phyloP scores from a whole-genome alignment of 257 asterid species.

The Nicotiana undulata region DNA sequence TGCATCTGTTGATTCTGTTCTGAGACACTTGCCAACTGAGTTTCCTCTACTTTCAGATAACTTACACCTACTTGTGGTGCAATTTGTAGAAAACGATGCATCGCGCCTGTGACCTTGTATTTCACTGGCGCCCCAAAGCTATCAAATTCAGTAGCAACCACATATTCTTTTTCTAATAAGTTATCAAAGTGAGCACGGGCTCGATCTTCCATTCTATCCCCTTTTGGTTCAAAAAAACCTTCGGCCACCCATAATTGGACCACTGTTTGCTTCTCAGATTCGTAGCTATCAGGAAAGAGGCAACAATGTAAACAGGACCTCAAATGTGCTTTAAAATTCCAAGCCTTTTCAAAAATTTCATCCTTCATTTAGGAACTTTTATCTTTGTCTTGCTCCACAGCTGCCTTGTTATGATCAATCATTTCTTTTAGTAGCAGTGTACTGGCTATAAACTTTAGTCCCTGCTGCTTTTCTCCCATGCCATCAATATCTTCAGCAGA shows the following conservation, averaged over 20 bases:
- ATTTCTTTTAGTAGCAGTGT: no score
- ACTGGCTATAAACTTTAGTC: no score
- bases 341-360: not conserved
- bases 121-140: not conserved
- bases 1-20: slow-evolving; percentile 7
- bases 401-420: no score
- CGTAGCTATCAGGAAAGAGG: slow-evolving; percentile 10
- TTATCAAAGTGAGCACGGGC: slow-evolving; percentile 21
- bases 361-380: not conserved
- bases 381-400: not conserved
- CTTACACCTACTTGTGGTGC: not conserved
- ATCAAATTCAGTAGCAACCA: slow-evolving; percentile 19
- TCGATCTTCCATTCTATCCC: slow-evolving; percentile 27
- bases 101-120: slow-evolving; percentile 21
- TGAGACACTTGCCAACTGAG: slow-evolving; percentile 10
- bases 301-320: not conserved
- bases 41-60: slow-evolving; percentile 6
- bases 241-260: slow-evolving; percentile 47
- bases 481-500: no score
- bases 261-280: slow-evolving; percentile 33
- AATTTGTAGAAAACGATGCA: no score
- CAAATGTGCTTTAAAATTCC: not conserved
- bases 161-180: slow-evolving; percentile 15
- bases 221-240: slow-evolving; percentile 19
- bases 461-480: no score